Base-by-base conservation (phyloP, 805 yeast genomes). In the Metschnikowia lochheadii region DNA sequence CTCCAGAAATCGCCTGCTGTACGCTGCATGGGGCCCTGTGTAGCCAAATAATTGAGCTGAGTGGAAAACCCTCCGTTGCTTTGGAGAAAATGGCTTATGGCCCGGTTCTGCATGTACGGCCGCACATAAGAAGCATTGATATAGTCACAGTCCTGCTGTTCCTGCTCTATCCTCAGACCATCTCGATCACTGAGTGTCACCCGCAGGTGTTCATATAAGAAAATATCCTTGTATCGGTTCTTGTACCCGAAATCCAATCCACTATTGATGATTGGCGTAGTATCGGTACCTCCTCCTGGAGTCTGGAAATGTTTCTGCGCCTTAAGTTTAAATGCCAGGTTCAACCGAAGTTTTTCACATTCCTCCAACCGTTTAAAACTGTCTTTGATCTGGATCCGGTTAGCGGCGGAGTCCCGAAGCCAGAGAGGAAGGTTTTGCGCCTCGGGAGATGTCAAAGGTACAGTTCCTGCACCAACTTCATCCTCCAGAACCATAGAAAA, bases 1-100 rank as follows among this genome's bases (percentile, higher is more conserved):
- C 84, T 85, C 85, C 95, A 90, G 61, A 94, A 91, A 65, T 92
- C 97, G 11, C 83, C 83, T 26, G 83, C 77, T 0, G 98, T 92
- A 32, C 78, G 77, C 5, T 64, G 64, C 54, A 87, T 66, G 1
- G 99, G 99, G 2, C 97, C 99, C 63, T 92, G 97, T 0, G 95
- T 81, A 1, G 96, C 97, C 59, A 91, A 86, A 60, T 82, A 85
- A 15, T 57, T 56, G 46, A 60, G 40, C 32, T n/a, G 21, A 4
- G 33, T 26, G 23, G 32, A n/a, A 14, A 18, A 7, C 7, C 2
- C 34, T 5, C 5, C 13, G 13, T 18, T 7, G 23, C 10, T 8
- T 3, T 14, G 23, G 36, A 44, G 33, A 26, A 44, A 44, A 21
- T 11, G 46, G 17, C 34, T 21, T 2, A 44, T 26, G 15, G 46